These are phyloP conservation scores for Cladobotryum protrusum DNA, from an alignment of 2,329 filamentous ascomycete species.

Conservation along the genomic window DNA sequence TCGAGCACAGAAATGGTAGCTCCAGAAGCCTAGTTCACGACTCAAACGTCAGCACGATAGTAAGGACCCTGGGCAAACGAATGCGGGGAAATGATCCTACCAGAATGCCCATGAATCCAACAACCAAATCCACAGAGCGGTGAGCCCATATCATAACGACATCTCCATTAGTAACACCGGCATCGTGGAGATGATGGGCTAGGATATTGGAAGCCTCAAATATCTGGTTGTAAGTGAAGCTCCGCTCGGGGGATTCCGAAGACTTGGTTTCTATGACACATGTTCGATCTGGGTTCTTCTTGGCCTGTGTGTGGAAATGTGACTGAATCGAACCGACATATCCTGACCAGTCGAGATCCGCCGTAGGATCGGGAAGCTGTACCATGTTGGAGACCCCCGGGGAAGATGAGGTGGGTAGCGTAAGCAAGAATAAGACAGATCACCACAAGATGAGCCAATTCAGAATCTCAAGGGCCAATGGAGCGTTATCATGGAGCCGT, in stretches of 20 bases:
- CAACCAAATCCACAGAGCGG: constrained; percentile 49
- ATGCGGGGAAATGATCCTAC: neutral
- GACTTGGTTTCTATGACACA: constrained; percentile 46
- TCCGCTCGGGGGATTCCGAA: constrained; percentile 46
- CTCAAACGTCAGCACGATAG: neutral
- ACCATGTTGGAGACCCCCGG: neutral
- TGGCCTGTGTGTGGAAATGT: constrained; percentile 56
- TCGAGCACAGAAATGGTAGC: constrained; percentile 64
- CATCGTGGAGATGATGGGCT: constrained; percentile 68
- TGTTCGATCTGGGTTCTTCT: constrained; percentile 54
- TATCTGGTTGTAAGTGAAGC: constrained; percentile 81
- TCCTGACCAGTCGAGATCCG: constrained; percentile 60
- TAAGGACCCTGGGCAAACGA: neutral
- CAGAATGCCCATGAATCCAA: constrained; percentile 71
- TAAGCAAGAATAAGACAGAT: neutral
- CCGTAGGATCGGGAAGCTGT: constrained; percentile 55
- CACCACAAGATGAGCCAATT: no score
- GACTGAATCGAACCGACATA: constrained; percentile 41
- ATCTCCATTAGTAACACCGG: constrained; percentile 70
- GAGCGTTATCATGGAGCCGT: no score
- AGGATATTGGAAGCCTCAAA: constrained; percentile 75
- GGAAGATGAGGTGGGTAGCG: neutral
- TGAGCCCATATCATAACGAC: constrained; percentile 92
- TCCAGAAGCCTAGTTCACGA: constrained; percentile 34
- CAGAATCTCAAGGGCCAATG: no score